Evolutionary conservation across 2,329 filamentous ascomycete species (phyloP), one percentile per base, ranked within the genome.

Genomic region (Neopestalotiopsis sp.): DNA sequence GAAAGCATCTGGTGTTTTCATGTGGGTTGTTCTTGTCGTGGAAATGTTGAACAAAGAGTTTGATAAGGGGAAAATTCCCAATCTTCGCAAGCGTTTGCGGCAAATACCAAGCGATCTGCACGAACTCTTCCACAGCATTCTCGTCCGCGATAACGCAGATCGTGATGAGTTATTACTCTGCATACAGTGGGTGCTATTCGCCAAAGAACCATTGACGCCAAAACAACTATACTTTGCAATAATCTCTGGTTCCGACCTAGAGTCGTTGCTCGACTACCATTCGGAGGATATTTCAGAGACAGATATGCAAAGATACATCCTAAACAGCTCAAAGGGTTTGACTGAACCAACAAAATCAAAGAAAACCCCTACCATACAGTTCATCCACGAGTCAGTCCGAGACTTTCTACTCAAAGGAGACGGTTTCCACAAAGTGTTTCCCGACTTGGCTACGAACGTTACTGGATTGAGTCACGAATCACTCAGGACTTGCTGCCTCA

Each of bases 311-410:
- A 74, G 68, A 1, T 83, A 78, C 32, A 76, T 88, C 0, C 73
- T 82, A 0, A 77, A 75, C 42, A 81, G 76, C 0, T 89, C 87
- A 0, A 89, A 88, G 71, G 87, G 87, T 0, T 77, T 89, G 9
- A 82, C 81, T 0, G 85, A 88, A 67, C 70, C 82, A 1, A 82
- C 80, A 0, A 79, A 74, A 14, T 72, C 75, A 0, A 72, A 76
- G 14, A 1, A 32, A 13, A 1, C 30, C 0, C 71, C 73, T 0
- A 82, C 71, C 0, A 82, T 88, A 0, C 86, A 88, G 68, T 89
- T 88, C 73, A 87, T 88, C 5, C 85, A 88, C 53, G 83, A 87
- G 70, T 86, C 85, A 0, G 84, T 87, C 0, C 74, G 80, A 0
- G 85, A 87, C 10, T 87, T 84, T 61, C 76, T 88, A 0, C 28